Base-by-base conservation (phyloP, 2,329 filamentous ascomycete species). In the Neofusicoccum sp. region DNA sequence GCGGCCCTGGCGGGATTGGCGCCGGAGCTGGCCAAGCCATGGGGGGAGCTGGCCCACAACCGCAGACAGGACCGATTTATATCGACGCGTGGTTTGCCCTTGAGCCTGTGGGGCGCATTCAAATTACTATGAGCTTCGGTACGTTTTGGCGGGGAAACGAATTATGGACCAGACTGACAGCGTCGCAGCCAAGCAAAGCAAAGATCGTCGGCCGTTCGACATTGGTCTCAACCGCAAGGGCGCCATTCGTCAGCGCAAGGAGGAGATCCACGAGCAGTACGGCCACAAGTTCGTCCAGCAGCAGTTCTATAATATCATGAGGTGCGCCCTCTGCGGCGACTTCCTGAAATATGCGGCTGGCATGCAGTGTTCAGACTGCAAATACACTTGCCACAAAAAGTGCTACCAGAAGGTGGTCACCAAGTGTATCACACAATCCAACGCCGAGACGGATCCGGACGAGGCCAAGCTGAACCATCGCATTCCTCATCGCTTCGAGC, bases 291-390 rank as follows among this genome's bases (percentile, higher is more conserved):
- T 99, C 74, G 89, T 98, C 62, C 91, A 95, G 73, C 93, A 97
- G 76, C 95, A 97, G 77, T 99, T 99, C 79, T 99, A 98, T 88
- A 99, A 98, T 84, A 97, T 99, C 74, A 99, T 99, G 95, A 94
- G 95, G 66, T 99, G 95, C 79, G 95, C 95, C 12, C 87, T 98
- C 39, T 99, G 95, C 76, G 95, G 93, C 65, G 95, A 99, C 69
- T 98, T 99, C 74, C 89, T 99, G 79, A 99, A 98, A 76, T 98
- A 98, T 76, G 96, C 94, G 54, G 92, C 95, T 28, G 95, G 95
- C 66, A 99, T 99, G 94, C 95, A 99, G 80, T 99, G 95, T 78
- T 91, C 96, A 68, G 95, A 99, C 79, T 99, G 95, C 89, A 98
- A 98, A 80, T 98, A 98, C 80, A 98, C 94, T 43, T 99, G 95